A percentile compares a stretch with the other conserved stretches of the same genome.
Conservation (phyloP, 441 rosid genomes). For the Cnidoscolus chayamansa region DNA sequence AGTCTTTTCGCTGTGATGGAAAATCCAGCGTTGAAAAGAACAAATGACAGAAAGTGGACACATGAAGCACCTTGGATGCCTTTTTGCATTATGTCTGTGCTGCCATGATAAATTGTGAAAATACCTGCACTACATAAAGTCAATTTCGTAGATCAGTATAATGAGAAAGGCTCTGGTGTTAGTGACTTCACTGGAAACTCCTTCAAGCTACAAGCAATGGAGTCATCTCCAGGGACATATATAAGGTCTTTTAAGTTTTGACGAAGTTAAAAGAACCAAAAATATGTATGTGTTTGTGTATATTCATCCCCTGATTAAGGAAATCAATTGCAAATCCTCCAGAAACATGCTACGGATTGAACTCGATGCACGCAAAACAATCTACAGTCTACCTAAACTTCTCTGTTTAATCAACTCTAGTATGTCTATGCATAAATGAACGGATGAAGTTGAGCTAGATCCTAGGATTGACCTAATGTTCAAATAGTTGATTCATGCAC, state of each 20-base stretch:
- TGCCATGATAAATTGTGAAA: background rate
- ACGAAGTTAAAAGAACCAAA: too few species aligned
- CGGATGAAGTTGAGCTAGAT: background rate
- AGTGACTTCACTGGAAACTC: background rate
- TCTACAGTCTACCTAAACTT: background rate
- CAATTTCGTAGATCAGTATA: background rate
- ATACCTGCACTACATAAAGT: too few species aligned
- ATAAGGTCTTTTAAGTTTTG: too few species aligned
- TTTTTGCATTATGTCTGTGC: background rate
- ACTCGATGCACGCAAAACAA: background rate
- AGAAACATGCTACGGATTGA: background rate
- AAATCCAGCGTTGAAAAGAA: background rate
- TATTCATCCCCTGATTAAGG: too few species aligned
- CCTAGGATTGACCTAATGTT: background rate
- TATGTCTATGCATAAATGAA: background rate
- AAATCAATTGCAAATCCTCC: background rate
- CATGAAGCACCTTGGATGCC: background rate
- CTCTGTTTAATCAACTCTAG: background rate
- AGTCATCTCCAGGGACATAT: too few species aligned
- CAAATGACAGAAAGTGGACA: background rate
- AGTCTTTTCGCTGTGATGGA: background rate
- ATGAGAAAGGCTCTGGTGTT: background rate
- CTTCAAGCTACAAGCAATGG: background rate
- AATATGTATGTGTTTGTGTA: too few species aligned
- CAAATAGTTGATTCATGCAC: constrained; percentile 13